phyloP scores from a whole-genome alignment of 148 eudicot species.

The Persicaria maculosa region DNA sequence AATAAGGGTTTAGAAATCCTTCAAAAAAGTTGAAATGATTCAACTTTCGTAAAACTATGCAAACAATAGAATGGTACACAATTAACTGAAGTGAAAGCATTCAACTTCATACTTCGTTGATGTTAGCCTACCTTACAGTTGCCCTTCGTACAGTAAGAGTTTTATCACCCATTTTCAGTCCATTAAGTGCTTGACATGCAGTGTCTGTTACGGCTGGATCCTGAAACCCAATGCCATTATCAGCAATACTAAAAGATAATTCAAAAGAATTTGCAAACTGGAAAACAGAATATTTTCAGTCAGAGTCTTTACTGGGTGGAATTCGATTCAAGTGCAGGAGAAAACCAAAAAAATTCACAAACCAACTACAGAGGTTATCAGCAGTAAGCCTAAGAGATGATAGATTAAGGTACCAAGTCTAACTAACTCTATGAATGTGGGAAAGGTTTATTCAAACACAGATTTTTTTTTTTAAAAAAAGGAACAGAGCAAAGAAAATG shows the following conservation, averaged over 20 bases:
- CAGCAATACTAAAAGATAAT: background rate
- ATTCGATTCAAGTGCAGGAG: background rate
- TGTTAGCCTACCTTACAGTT: slow-evolving; percentile 51
- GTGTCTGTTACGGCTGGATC: slow-evolving; percentile 79
- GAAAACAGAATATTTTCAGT: background rate
- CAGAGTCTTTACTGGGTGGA: background rate
- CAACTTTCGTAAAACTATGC: background rate
- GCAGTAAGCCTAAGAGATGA: background rate
- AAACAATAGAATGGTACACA: background rate
- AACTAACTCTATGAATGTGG: background rate
- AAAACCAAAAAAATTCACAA: background rate
- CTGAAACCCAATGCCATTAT: slow-evolving; percentile 23
- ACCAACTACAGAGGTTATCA: background rate
- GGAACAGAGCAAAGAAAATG: background rate
- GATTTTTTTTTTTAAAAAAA: no score
- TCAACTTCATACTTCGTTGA: background rate
- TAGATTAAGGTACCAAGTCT: no score
- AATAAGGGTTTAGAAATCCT: background rate
- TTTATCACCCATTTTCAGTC: slow-evolving; percentile 95
- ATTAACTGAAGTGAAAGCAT: background rate
- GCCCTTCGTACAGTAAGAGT: slow-evolving; percentile 90
- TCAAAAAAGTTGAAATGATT: background rate
- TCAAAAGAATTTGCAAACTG: background rate
- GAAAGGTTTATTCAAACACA: background rate
- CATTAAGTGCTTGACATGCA: slow-evolving; percentile 95